Base-by-base conservation (phyloP, 192 early-diverging fungal genomes). In the Paraglomus brasilianum region DNA sequence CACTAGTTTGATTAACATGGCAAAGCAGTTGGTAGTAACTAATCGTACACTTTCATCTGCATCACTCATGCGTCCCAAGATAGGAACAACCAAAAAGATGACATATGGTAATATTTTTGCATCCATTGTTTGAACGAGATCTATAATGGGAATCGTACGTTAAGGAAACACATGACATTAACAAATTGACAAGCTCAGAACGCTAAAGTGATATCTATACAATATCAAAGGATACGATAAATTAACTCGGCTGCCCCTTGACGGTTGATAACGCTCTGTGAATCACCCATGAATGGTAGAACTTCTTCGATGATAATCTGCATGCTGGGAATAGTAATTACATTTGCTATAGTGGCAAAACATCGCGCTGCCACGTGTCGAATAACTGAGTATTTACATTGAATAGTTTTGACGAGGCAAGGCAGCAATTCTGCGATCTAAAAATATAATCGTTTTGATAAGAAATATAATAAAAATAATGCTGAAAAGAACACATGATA, bases 11-110 rank as follows among this genome's bases (percentile, higher is more conserved):
- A 99, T 92, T 48, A 99, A 79, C 59, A 93, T 87, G 0, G 97
- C 97, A 86, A 99, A 99, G 53, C 91, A 91, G 69, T 92, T 92
- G 19, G 97, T 98, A 64, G 85, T 89, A 2, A 97, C 82, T 41
- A 98, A 83, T 21, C 97, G 89, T 7, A 95, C 91, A 38, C 84
- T 80, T 70, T 96, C 94, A 59, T 99, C 88, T 3, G 86, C 81
- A 79, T 99, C 97, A 65, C 93, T 95, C 94, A 99, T 99, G 9
- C 95, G 89, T 38, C 93, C 92, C 17, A 99, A 85, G 39, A 99
- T 86, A 1, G 97, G 97, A 13, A 97, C 92, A 61, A 99, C 91
- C 70, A 99, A 76, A 73, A 99, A 99, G 11, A 97, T 91, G n/a
- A 98, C 91, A 73, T 97, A 99, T 4, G 97, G 93, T 43, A 99